phyloP scores from a whole-genome alignment of 495 filamentous ascomycete species.

The Parachaetomium inaequale region DNA sequence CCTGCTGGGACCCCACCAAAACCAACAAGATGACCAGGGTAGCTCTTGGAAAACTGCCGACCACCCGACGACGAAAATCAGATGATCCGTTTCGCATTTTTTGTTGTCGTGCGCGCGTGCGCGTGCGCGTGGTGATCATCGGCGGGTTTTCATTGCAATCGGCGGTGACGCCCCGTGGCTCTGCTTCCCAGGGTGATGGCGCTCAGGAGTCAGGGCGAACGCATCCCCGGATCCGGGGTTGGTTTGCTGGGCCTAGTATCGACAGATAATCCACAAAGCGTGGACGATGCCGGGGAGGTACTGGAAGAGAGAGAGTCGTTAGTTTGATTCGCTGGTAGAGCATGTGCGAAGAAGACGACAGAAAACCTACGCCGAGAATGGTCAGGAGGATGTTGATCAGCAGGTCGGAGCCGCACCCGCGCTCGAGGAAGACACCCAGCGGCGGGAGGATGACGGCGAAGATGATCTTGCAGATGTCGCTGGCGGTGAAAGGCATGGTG shows the following conservation, averaged over 20 bases:
- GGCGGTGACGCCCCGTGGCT: no score
- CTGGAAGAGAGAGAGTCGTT: slow-evolving; percentile 12
- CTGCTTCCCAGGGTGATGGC: background rate
- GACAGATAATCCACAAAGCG: slow-evolving; percentile 55
- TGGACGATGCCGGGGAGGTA: slow-evolving; percentile 62
- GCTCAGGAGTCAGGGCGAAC: background rate
- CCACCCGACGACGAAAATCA: no score
- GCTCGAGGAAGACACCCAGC: slow-evolving; percentile 84
- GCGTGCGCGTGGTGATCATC: background rate
- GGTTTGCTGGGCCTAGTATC: slow-evolving; percentile 37
- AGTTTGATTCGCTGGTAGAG: no score
- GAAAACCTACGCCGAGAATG: slow-evolving; percentile 64
- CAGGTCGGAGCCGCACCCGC: slow-evolving; percentile 81
- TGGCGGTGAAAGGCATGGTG: slow-evolving; percentile 52
- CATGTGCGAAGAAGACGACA: background rate
- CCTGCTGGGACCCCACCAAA: background rate
- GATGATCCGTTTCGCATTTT: background rate
- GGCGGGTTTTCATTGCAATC: background rate
- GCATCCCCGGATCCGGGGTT: no score
- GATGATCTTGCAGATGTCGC: slow-evolving; percentile 91
- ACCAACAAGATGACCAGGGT: background rate
- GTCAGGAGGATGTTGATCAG: slow-evolving; percentile 92
- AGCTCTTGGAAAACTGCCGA: background rate
- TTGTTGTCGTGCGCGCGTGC: background rate
- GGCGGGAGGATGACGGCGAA: slow-evolving; percentile 83